phyloP scores from a whole-genome alignment of 257 asterid genomes.

The Voacanga thouarsii region DNA sequence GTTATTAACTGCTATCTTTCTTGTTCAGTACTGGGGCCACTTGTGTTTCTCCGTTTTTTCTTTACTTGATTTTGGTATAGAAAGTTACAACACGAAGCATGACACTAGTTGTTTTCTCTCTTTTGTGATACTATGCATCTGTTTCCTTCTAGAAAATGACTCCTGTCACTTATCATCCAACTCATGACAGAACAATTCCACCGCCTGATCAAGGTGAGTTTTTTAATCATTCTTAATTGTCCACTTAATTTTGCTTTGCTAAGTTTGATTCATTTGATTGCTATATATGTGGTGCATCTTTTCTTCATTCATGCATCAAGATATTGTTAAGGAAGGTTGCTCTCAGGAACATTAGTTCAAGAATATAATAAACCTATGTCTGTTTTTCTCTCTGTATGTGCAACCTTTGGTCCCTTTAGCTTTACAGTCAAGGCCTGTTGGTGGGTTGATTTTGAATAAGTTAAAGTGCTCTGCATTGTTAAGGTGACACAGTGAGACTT shows the following conservation, averaged over 20 bases:
- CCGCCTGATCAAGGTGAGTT: conserved; percentile 49
- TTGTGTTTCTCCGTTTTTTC: background rate
- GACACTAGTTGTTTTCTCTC: background rate
- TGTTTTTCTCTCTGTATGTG: background rate
- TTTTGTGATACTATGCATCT: conserved; percentile 11
- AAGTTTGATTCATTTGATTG: background rate
- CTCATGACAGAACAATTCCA: conserved; percentile 42
- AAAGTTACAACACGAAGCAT: background rate
- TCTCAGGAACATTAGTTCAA: background rate
- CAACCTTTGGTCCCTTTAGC: background rate
- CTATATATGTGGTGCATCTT: background rate
- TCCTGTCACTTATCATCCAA: conserved; percentile 39
- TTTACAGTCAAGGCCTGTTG: background rate
- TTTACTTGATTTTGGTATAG: background rate
- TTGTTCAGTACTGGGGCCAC: background rate
- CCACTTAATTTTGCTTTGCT: background rate
- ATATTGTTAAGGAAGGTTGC: background rate
- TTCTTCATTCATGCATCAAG: background rate
- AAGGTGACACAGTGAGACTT: background rate
- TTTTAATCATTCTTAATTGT: background rate
- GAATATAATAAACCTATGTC: background rate
- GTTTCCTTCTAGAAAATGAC: conserved; percentile 30
- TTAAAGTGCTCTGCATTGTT: background rate
- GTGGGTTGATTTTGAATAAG: background rate
- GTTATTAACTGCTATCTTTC: background rate